Percentiles rank a stretch among this genome's conserved stretches.
Evolutionary conservation across 2,329 filamentous ascomycete species (phyloP).

Genomic region (Fusarium papillatum): DNA sequence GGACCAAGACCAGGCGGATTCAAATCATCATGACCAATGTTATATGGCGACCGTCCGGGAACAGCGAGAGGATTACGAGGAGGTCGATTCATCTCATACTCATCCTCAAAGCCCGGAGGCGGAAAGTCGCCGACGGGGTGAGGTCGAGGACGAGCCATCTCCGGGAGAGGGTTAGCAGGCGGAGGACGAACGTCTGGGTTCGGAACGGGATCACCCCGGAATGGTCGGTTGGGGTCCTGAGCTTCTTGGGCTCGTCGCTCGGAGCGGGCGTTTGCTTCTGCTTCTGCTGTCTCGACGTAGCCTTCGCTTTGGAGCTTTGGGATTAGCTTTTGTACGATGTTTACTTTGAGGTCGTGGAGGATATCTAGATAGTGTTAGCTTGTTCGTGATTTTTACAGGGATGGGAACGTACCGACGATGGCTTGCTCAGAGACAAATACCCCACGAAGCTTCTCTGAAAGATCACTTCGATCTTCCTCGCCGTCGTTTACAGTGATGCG

Average conservation of each 20-base stretch:
- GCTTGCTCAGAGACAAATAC: slow-evolving; percentile 82
- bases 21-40: slow-evolving; percentile 88
- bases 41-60: slow-evolving; percentile 69
- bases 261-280: slow-evolving; percentile 56
- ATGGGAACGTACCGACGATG: slow-evolving; percentile 60
- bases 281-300: slow-evolving; percentile 74
- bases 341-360: slow-evolving; percentile 78
- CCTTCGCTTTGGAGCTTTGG: slow-evolving; percentile 84
- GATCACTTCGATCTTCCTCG: slow-evolving; percentile 63
- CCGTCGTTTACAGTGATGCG: slow-evolving; percentile 64
- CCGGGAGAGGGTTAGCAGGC: slow-evolving; percentile 74
- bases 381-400: no score
- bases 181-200: slow-evolving; percentile 73
- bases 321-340: slow-evolving; percentile 87
- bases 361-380: slow-evolving; percentile 62
- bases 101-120: slow-evolving; percentile 94
- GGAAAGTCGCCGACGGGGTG: slow-evolving; percentile 79
- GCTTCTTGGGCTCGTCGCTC: slow-evolving; percentile 57
- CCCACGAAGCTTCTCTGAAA: slow-evolving; percentile 64
- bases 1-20: slow-evolving; percentile 90
- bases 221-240: slow-evolving; percentile 48
- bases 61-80: slow-evolving; percentile 47
- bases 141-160: slow-evolving; percentile 69
- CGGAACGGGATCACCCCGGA: slow-evolving; percentile 65
- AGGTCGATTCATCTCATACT: slow-evolving; percentile 84